Evolutionary conservation across 257 asterid genomes (phyloP).

Genomic region (Sherardia arvensis): DNA sequence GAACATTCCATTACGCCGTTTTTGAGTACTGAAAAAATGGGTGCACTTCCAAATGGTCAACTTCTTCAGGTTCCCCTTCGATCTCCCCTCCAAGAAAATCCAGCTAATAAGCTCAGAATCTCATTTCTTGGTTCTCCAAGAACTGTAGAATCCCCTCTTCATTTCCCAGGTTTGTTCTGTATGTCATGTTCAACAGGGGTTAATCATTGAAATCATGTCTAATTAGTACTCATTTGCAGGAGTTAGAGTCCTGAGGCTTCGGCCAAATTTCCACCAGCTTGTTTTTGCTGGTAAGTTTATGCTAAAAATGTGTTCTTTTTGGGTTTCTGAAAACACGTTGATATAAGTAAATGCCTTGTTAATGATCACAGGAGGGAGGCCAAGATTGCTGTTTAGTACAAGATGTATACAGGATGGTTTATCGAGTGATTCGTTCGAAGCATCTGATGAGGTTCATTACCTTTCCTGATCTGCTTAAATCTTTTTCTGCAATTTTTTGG

Average conservation of each 20-base stretch:
- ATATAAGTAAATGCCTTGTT: not conserved
- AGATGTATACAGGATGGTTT: slow-evolving; percentile 29
- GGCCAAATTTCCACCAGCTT: not conserved
- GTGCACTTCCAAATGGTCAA: slow-evolving; percentile 21
- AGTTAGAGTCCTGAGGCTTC: slow-evolving; percentile 7
- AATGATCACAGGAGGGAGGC: slow-evolving; percentile 29
- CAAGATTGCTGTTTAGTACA: slow-evolving; percentile 26
- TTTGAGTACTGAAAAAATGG: slow-evolving; percentile 25
- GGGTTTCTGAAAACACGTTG: not conserved
- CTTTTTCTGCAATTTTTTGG: not conserved
- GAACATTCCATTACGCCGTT: not conserved
- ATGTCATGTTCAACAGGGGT: not conserved
- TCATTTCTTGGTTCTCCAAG: slow-evolving; percentile 19
- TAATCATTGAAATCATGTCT: not conserved
- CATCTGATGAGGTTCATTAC: slow-evolving; percentile 29
- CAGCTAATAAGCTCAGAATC: slow-evolving; percentile 5
- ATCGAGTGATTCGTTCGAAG: slow-evolving; percentile 19
- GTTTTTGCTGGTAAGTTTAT: slow-evolving; percentile 10
- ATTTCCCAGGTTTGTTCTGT: slow-evolving; percentile 4
- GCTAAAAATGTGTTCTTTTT: not conserved
- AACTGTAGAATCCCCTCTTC: not conserved
- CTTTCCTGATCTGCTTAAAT: not conserved
- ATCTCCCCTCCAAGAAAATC: slow-evolving; percentile 16
- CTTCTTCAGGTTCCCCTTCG: slow-evolving; percentile 28
- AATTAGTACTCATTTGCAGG: slow-evolving; percentile 6